Evolutionary conservation across 2,329 filamentous ascomycete genomes (phyloP).

Genomic region (Arthrobotrys musiformis): DNA sequence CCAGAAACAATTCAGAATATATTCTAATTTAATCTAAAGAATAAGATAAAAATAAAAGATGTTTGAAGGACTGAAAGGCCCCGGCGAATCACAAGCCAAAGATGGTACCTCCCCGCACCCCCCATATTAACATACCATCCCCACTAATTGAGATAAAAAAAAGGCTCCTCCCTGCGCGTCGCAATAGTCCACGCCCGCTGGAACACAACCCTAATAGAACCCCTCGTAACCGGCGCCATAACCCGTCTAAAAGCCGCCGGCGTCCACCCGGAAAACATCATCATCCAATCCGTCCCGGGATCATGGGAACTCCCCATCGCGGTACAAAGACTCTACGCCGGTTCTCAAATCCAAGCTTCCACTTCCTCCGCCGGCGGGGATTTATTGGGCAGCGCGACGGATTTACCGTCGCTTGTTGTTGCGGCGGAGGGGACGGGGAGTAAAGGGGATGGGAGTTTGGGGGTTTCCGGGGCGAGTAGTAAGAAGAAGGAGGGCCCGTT

Average conservation of each 20-base stretch:
- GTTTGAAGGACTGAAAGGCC: constrained; percentile 59
- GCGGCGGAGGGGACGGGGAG: constrained; percentile 41
- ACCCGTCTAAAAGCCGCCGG: constrained; percentile 80
- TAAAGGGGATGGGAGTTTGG: constrained; percentile 57
- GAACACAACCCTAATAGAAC: constrained; percentile 88
- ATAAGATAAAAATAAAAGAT: constrained; percentile 37
- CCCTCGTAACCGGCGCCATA: constrained; percentile 82
- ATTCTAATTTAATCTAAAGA: too few species aligned
- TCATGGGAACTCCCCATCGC: constrained; percentile 95
- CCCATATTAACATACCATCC: neutral
- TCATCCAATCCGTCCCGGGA: constrained; percentile 88
- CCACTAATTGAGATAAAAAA: too few species aligned
- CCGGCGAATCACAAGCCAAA: constrained; percentile 57
- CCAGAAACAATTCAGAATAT: too few species aligned
- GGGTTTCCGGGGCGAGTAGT: constrained; percentile 11
- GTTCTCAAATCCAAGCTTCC: constrained; percentile 84
- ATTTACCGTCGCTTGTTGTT: constrained; percentile 36
- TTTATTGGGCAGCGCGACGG: constrained; percentile 72
- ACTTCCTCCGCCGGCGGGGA: constrained; percentile 71
- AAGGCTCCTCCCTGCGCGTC: constrained; percentile 80
- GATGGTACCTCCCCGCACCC: constrained; percentile 56
- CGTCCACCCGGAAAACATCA: constrained; percentile 87
- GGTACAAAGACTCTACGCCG: constrained; percentile 85
- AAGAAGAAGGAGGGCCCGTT: constrained; percentile 71
- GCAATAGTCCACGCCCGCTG: constrained; percentile 96